Evolutionary conservation across 768 basidiomycete genomes (phyloP), one percentile per base, ranked within the genome.

Genomic region (Filobasidium wieringae): DNA sequence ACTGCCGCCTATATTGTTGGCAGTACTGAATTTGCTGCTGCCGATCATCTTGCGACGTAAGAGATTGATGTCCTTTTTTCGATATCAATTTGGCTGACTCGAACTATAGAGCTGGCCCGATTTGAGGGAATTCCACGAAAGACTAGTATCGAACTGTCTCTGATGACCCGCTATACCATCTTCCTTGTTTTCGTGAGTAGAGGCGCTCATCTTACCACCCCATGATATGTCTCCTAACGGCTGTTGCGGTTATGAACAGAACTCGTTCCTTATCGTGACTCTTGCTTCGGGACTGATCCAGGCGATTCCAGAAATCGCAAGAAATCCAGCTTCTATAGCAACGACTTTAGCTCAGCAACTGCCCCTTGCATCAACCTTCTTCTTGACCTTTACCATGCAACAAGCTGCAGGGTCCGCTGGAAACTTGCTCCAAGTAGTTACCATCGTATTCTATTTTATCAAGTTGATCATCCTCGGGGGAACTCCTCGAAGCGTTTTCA

Each of bases 221-320:
- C 11, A n/a, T 47, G 34, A 26, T 43, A 26, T 2, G 24, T 27
- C 43, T 11, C 12, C 0, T n/a, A 32, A 32, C 26, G 32, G 22
- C 12, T 54, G 17, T n/a, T n/a, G n/a, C n/a, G n/a, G n/a, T n/a
- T n/a, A n/a, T n/a, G n/a, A n/a, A 22, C 74, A 95, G 86, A 87
- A 97, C 75, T 88, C 88, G 2, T 99, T 97, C 82, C 77, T 97
- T 41, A 81, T 95, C 65, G 83, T 95, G 32, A 87, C 91, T 0
- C 72, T 97, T 31, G 79, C 82, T 32, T 85, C 88, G 1, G 93
- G 93, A 54, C 80, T 99, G 62, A 77, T 90, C 56, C 78, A 84
- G 3, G 79, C 91, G 0, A 76, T 95, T 2, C 77, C 79, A 4
- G 69, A 74, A 2, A 72, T 97, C 49, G 72, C 82, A 22, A 73